A percentile compares a stretch with the other conserved stretches of the same genome.
phyloP scores from a whole-genome alignment of 208 protist genomes.

The Herpetomonas muscarum region DNA sequence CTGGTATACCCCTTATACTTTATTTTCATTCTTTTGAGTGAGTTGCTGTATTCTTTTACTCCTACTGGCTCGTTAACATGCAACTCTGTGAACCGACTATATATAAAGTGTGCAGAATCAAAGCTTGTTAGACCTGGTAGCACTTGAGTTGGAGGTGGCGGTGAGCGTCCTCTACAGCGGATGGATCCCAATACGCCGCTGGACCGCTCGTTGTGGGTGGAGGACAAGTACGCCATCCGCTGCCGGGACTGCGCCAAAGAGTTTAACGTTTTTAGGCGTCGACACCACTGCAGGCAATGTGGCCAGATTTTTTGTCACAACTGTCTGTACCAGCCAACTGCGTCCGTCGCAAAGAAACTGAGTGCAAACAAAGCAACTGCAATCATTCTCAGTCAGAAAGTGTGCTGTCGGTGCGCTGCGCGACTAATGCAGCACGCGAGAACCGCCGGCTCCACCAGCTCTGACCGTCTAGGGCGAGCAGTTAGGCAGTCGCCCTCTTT shows the following conservation, averaged over 20 bases:
- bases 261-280: conserved; percentile 62
- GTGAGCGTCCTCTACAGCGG: no score
- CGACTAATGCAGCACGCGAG: not conserved
- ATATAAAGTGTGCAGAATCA: not conserved
- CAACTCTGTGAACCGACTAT: no score
- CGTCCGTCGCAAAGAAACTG: conserved; percentile 5
- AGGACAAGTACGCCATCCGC: conserved; percentile 61
- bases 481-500: no score
- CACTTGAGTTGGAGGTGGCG: no score
- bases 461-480: no score
- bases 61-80: conserved; percentile 13
- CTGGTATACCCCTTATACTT: no score
- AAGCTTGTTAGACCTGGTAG: no score
- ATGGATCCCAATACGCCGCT: no score
- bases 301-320: conserved; percentile 77
- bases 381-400: not conserved
- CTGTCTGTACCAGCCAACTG: conserved; percentile 39
- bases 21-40: no score
- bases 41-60: conserved; percentile 1
- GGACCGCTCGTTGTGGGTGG: conserved; percentile 67
- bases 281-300: conserved; percentile 79
- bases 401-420: conserved; percentile 4
- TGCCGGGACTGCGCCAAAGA: conserved; percentile 51
- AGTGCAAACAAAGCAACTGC: conserved; percentile 20
- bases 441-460: not conserved